Percentiles rank a stretch among this genome's conserved stretches.
Conservation (phyloP, 768 basidiomycete species). For the Pulveroboletus sp. region DNA sequence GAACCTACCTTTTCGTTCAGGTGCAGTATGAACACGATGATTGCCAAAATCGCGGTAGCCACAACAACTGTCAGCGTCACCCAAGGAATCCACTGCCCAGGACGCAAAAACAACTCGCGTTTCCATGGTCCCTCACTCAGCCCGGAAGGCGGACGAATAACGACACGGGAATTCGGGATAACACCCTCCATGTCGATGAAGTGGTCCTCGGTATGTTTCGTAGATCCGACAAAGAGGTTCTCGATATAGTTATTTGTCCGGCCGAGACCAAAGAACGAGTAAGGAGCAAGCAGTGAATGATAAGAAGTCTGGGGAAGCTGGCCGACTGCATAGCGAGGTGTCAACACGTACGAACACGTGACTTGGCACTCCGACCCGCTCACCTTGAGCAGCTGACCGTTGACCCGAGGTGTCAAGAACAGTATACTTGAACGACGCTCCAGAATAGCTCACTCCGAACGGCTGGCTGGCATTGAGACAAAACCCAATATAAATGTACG, state of each 20-base stretch:
- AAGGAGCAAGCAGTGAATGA: constrained; percentile 85
- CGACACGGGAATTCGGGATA: constrained; percentile 94
- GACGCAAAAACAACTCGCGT: constrained; percentile 83
- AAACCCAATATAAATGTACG: not conserved
- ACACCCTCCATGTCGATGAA: constrained; percentile 94
- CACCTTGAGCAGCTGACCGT: constrained; percentile 87
- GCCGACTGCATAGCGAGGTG: constrained; percentile 50
- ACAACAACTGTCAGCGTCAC: constrained; percentile 85
- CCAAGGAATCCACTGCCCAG: constrained; percentile 97
- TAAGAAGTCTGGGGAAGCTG: constrained; percentile 94
- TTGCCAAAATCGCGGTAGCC: constrained; percentile 65
- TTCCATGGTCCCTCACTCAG: constrained; percentile 63
- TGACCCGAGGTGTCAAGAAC: constrained; percentile 86
- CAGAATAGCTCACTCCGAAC: constrained; percentile 90
- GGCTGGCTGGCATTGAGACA: constrained; percentile 47
- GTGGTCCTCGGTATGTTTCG: constrained; percentile 64
- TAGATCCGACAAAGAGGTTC: constrained; percentile 94
- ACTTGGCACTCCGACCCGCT: constrained; percentile 4
- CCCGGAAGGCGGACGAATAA: constrained; percentile 76
- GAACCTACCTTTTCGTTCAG: constrained; percentile 82
- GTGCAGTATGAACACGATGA: constrained; percentile 84
- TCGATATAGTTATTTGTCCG: constrained; percentile 99
- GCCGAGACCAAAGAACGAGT: constrained; percentile 93
- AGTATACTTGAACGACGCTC: constrained; percentile 95
- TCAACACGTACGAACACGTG: not conserved